Conservation (phyloP, 1,139 yeast genomes). For the Lodderomyces metapsilosis region DNA sequence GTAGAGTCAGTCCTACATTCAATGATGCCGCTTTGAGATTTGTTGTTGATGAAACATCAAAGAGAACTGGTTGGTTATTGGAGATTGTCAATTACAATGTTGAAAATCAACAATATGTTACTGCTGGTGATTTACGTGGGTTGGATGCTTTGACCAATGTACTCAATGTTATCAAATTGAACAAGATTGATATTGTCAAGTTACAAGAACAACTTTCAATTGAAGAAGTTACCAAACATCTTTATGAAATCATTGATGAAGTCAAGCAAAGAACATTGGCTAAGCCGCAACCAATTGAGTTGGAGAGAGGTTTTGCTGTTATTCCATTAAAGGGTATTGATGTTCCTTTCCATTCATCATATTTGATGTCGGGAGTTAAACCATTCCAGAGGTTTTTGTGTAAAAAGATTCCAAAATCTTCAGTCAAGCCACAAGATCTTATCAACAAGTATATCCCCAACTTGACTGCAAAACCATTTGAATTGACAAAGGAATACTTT, state of each 20-base stretch:
- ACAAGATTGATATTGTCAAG: constrained; percentile 90
- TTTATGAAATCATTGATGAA: constrained; percentile 83
- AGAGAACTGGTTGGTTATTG: constrained; percentile 86
- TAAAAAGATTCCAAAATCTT: constrained; percentile 93
- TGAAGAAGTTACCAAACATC: constrained; percentile 85
- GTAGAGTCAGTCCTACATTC: constrained; percentile 86
- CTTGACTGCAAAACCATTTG: constrained; percentile 96
- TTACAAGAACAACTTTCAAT: constrained; percentile 77
- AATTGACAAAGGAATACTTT: constrained; percentile 93
- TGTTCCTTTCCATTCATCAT: constrained; percentile 98
- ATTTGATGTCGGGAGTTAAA: constrained; percentile 96
- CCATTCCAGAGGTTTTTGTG: constrained; percentile 97
- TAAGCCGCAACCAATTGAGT: constrained; percentile 94
- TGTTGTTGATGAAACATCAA: constrained; percentile 86
- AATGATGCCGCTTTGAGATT: constrained; percentile 91
- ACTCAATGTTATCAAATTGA: constrained; percentile 85
- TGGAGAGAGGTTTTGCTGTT: constrained; percentile 97
- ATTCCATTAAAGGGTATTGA: constrained; percentile 98
- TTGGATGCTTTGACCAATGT: constrained; percentile 92
- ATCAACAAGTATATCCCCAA: constrained; percentile 96
- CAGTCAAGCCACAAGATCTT: constrained; percentile 91
- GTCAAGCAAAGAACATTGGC: constrained; percentile 76
- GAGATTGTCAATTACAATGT: constrained; percentile 98
- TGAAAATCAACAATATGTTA: constrained; percentile 96
- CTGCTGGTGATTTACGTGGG: constrained; percentile 97